Conservation (phyloP, 2,329 filamentous ascomycete genomes). For the Penicillium sp. region DNA sequence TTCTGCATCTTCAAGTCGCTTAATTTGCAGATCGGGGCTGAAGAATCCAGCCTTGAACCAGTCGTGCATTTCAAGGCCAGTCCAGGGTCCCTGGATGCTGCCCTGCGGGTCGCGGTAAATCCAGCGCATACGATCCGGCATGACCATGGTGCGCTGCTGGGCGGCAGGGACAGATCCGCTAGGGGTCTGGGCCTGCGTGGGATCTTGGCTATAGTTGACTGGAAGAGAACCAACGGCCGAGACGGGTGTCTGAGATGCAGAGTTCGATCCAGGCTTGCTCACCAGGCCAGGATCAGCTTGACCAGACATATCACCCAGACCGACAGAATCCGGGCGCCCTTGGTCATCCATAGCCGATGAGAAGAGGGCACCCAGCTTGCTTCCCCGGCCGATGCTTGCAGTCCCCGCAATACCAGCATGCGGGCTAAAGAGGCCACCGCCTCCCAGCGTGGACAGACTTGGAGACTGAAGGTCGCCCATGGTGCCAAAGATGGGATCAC, state of each 20-base stretch:
- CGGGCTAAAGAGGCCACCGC: conserved; percentile 64
- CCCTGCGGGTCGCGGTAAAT: conserved; percentile 95
- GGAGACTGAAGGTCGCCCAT: conserved; percentile 70
- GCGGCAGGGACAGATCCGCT: conserved; percentile 64
- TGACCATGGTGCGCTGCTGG: conserved; percentile 88
- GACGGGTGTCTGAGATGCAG: conserved; percentile 38
- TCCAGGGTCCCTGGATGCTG: conserved; percentile 90
- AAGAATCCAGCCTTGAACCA: conserved; percentile 99
- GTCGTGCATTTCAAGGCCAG: conserved; percentile 97
- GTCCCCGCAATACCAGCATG: conserved; percentile 54
- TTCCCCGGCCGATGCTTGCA: conserved; percentile 71
- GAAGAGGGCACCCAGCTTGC: conserved; percentile 85
- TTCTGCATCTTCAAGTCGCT: conserved; percentile 88
- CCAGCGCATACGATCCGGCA: conserved; percentile 99
- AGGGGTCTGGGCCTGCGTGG: conserved; percentile 34
- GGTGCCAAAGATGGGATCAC: conserved; percentile 68
- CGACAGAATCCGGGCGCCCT: conserved; percentile 62
- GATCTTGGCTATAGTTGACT: conserved; percentile 32
- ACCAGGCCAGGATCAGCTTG: conserved; percentile 42
- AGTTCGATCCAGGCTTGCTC: conserved; percentile 31
- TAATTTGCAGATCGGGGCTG: conserved; percentile 88
- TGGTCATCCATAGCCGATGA: conserved; percentile 70
- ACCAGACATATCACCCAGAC: conserved; percentile 57
- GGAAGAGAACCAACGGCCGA: conserved; percentile 37
- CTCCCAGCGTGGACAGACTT: conserved; percentile 40